Percentiles rank a stretch among this genome's conserved stretches.
These are phyloP conservation scores for Melanopsichium pennsylvanicum DNA, from an alignment of 1,284 basidiomycete genomes.

Conservation along the genomic window DNA sequence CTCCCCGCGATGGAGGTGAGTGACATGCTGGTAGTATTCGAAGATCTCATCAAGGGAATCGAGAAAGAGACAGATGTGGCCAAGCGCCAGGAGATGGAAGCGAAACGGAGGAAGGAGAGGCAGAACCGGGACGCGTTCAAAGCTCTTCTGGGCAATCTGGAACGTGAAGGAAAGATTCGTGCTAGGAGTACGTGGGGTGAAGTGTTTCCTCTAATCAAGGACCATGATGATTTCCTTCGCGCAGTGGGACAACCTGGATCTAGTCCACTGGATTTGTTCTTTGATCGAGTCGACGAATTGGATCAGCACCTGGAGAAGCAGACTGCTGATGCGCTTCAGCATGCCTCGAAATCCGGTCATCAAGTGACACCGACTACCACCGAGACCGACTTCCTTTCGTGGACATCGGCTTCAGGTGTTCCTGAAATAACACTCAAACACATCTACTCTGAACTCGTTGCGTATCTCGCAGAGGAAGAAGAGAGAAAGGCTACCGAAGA, in stretches of 20 bases:
- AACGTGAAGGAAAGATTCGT: constrained; percentile 75
- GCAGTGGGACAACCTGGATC: constrained; percentile 91
- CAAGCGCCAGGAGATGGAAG: constrained; percentile 17
- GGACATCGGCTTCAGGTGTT: constrained; percentile 20
- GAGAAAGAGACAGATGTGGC: constrained; percentile 47
- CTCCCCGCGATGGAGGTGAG: constrained; percentile 45
- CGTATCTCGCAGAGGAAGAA: constrained; percentile 30
- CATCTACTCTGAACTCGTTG: constrained; percentile 16
- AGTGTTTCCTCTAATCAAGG: constrained; percentile 77
- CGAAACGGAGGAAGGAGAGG: constrained; percentile 38
- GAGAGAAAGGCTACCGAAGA: constrained; percentile 67
- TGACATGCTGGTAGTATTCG: constrained; percentile 62
- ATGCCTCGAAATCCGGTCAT: constrained; percentile 72
- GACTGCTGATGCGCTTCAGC: constrained; percentile 72
- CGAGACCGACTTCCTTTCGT: constrained; percentile 70
- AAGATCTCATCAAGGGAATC: constrained; percentile 54
- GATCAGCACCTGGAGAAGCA: constrained; percentile 84
- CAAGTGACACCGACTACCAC: constrained; percentile 67
- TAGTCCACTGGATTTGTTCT: constrained; percentile 92
- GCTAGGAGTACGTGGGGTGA: constrained; percentile 90
- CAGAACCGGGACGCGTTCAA: constrained; percentile 66
- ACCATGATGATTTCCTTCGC: constrained; percentile 81
- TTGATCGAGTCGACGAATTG: constrained; percentile 87
- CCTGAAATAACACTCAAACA: constrained; percentile 15
- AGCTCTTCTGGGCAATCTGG: constrained; percentile 77